Evolutionary conservation across 148 eudicot genomes (phyloP).

Genomic region (Chenopodium suecicum): DNA sequence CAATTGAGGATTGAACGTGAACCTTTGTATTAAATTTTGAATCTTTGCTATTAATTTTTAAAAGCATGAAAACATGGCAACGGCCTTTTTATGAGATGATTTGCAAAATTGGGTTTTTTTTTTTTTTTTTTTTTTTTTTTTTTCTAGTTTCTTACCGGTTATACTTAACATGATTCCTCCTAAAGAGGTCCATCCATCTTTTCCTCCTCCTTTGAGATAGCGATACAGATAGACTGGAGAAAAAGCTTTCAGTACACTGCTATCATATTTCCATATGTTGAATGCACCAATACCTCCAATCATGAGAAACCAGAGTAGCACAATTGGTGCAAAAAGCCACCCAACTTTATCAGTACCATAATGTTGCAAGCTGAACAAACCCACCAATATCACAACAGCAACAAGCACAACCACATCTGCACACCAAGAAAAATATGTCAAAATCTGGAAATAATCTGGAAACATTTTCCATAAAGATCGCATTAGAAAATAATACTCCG

Average conservation of each 20-base stretch:
- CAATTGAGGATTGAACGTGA: neutral
- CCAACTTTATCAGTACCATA: slow-evolving; percentile 96
- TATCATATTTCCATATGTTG: slow-evolving; percentile 77
- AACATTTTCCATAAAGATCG: neutral
- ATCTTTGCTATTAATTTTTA: neutral
- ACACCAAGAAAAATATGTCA: neutral
- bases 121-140: neutral
- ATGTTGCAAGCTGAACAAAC: slow-evolving; percentile 91
- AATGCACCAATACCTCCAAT: slow-evolving; percentile 90
- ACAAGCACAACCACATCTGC: slow-evolving; percentile 90
- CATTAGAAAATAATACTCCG: neutral
- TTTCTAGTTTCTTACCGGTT: slow-evolving; percentile 50
- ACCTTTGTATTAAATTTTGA: neutral
- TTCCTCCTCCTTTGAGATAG: slow-evolving; percentile 66
- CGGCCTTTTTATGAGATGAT: neutral
- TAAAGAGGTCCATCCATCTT: slow-evolving; percentile 76
- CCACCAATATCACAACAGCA: slow-evolving; percentile 83
- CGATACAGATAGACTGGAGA: slow-evolving; percentile 79
- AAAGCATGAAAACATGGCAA: neutral
- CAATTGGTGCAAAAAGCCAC: slow-evolving; percentile 95
- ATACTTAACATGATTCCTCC: slow-evolving; percentile 99
- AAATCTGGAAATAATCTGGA: neutral
- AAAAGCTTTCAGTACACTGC: slow-evolving; percentile 78
- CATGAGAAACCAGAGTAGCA: slow-evolving; percentile 85
- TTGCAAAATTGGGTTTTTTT: neutral